Conservation (phyloP, 192 early-diverging fungal species). For the Backusella sp. region DNA sequence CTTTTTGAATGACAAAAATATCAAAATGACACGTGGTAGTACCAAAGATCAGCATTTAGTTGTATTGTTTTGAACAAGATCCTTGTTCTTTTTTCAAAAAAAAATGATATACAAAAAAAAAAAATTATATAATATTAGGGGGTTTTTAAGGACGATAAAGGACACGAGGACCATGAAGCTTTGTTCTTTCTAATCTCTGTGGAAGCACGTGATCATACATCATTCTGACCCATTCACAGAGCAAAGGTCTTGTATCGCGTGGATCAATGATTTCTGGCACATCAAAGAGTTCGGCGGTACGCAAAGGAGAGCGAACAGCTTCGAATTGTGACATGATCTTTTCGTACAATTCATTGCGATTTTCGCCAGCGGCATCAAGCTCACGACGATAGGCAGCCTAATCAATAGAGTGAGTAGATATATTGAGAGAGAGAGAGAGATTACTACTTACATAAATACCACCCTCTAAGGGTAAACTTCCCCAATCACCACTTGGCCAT, state of each 20-base stretch:
- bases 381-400: slow-evolving; percentile 38
- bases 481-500: slow-evolving; percentile 41
- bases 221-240: slow-evolving; percentile 37
- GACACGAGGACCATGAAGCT: slow-evolving; percentile 25
- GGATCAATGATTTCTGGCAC: slow-evolving; percentile 41
- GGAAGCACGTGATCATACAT: slow-evolving; percentile 38
- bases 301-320: slow-evolving; percentile 31
- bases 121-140: neutral
- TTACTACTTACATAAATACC: slow-evolving; percentile 24
- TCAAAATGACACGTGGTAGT: slow-evolving; percentile 10
- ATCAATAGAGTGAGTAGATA: no score
- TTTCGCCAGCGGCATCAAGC: slow-evolving; percentile 35
- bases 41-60: slow-evolving; percentile 10
- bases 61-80: slow-evolving; percentile 2
- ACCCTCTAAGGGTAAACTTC: slow-evolving; percentile 37
- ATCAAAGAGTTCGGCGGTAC: slow-evolving; percentile 39
- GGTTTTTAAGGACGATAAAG: slow-evolving; percentile 22
- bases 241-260: slow-evolving; percentile 29
- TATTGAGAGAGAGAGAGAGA: no score
- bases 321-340: slow-evolving; percentile 34
- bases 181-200: slow-evolving; percentile 25
- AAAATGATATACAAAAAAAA: neutral
- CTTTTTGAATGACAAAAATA: neutral
- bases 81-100: neutral
- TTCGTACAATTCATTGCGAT: slow-evolving; percentile 29